Base-by-base conservation (phyloP, 495 filamentous ascomycete species). In the Cenococcum geophilum region DNA sequence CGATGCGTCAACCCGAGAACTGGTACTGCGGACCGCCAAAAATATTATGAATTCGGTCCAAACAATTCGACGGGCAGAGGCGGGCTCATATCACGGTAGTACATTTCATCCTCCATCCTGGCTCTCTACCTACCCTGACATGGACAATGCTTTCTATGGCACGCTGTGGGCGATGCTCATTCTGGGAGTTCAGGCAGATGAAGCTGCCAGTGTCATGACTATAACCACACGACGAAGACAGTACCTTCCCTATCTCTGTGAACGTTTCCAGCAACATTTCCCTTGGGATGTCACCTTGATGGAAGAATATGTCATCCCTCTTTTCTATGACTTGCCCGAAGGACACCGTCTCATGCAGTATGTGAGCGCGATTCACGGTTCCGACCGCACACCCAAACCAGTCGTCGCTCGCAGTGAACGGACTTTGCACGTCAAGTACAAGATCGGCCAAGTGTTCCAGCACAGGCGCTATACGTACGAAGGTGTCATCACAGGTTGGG, bases 401-500 rank as follows among this genome's bases (percentile, higher is more conserved):
- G 70, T 83, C 48, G 81, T 76, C 57, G 68, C 70, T 12, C 76
- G 82, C 5, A 70, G 74, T 72, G 81, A 63, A 55, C 67, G 59
- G 43, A 73, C 58, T 65, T 67, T 55, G 65, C 73, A 73, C 22
- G 83, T 90, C n/a, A 77, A 71, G 57, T 92, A 87, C 74, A 82
- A 78, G 58, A 82, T 98, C 49, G 93, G 93, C 4, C 87, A 93
- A 64, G 82, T 95, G 1, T 93, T 97, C 70, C 79, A 77, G 55
- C 93, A 97, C 70, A 85, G 78, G 66, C 82, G 89, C 51, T 97
- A 96, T 73, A 72, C 78, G 22, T 96, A 93, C 70, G 76, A 80
- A 22, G 91, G 86, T 21, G 78, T 95, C 11, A 89, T 98, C 62
- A 87, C 85, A 11, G 92, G 92, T 18, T 98, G 93, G 93, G 87